phyloP scores from a whole-genome alignment of 1,139 yeast species.

The Diutina neorugosa region DNA sequence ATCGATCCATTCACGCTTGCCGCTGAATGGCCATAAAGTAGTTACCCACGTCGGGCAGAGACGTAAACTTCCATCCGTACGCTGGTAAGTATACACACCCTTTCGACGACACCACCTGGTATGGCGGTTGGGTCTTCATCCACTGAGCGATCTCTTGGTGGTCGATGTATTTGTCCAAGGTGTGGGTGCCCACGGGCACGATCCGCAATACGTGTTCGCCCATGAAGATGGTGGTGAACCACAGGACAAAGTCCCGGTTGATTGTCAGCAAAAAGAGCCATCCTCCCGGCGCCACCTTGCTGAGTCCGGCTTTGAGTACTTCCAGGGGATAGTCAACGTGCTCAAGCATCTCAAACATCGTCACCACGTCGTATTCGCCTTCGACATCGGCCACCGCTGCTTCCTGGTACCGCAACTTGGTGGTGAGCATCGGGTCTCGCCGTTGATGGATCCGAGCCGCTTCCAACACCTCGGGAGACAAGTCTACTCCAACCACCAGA shows the following conservation, averaged over 20 bases:
- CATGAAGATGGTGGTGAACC: slow-evolving; percentile 86
- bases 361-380: slow-evolving; percentile 58
- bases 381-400: slow-evolving; percentile 48
- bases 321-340: slow-evolving; percentile 81
- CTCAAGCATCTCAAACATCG: slow-evolving; percentile 90
- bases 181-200: slow-evolving; percentile 91
- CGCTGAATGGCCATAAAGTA: slow-evolving; percentile 70
- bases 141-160: slow-evolving; percentile 60
- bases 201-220: slow-evolving; percentile 72
- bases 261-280: slow-evolving; percentile 84
- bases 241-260: slow-evolving; percentile 78
- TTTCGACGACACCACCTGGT: slow-evolving; percentile 49
- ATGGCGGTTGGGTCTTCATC: slow-evolving; percentile 35
- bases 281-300: slow-evolving; percentile 66
- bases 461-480: slow-evolving; percentile 67
- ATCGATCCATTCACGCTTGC: not conserved
- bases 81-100: slow-evolving; percentile 82
- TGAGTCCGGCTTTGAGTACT: slow-evolving; percentile 55
- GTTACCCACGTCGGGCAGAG: slow-evolving; percentile 56
- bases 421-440: slow-evolving; percentile 49
- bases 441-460: slow-evolving; percentile 65
- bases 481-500: slow-evolving; percentile 70
- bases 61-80: slow-evolving; percentile 71
- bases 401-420: slow-evolving; percentile 47
- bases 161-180: slow-evolving; percentile 74